Base-by-base conservation (phyloP, 306 rosid species). In the Rosa persica region DNA sequence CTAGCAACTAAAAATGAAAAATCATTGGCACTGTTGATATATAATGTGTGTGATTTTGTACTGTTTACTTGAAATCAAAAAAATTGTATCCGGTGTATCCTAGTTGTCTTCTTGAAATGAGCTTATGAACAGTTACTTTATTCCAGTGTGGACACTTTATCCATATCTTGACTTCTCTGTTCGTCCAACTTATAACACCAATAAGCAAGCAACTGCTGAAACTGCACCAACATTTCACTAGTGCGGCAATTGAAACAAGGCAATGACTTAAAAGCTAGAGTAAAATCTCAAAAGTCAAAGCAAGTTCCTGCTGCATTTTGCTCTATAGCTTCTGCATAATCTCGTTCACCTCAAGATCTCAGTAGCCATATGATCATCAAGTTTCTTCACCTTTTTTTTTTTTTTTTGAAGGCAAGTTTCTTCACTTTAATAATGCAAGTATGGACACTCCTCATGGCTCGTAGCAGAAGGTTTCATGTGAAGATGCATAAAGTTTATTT, bases 1-100 rank as follows among this genome's bases (percentile, higher is more conserved):
- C 78, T n/a, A 76, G 51, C 66, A 71, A 65, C 78, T 36, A n/a
- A 16, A 72, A 66, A 77, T 4, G 72, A 36, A 36, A 77, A 72
- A 46, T 42, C 47, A 54, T 36, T 58, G 25, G 58, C 55, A 12
- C 40, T 65, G 82, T 82, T 62, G 79, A 76, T 76, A 12, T 25
- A 73, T 54, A n/a, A 19, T 27, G 40, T 76, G 68, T 74, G 79
- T 76, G 61, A 64, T 62, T 49, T 30, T 61, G 71, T 67, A 39
- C 70, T 16, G 25, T 61, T 40, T 62, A 25, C 23, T n/a, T 46
- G 71, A 64, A 30, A 62, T 46, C 36, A 12, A 27, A 46, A 46
- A 42, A 46, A 22, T 46, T 62, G 61, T 75, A 30, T 44, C 46
- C 1, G 51, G 71, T 11, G 55, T 27, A 42, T 58, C 55, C 19